A percentile compares a stretch with the other conserved stretches of the same genome.
These are phyloP conservation scores for Chytriomyces sp. DNA, from an alignment of 192 early-diverging fungal species.

Conservation along the genomic window DNA sequence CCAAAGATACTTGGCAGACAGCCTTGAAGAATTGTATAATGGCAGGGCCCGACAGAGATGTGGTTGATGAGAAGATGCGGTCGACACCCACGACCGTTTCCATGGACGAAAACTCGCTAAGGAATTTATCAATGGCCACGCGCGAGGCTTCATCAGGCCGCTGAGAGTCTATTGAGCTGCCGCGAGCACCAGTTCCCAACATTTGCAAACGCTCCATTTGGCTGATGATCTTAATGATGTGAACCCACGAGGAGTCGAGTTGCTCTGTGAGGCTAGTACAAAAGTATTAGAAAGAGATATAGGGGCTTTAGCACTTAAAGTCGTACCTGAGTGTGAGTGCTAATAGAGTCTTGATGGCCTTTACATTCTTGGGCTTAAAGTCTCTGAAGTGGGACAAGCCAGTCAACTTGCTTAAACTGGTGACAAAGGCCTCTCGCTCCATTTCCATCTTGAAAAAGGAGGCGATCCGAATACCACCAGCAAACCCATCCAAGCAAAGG, in stretches of 20 bases:
- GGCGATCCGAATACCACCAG: slow-evolving; percentile 76
- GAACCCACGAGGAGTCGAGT: slow-evolving; percentile 71
- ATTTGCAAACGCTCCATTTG: slow-evolving; percentile 88
- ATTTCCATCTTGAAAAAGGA: slow-evolving; percentile 86
- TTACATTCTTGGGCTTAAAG: slow-evolving; percentile 89
- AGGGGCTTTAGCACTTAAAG: background rate
- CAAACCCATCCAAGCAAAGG: slow-evolving; percentile 79
- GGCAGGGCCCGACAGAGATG: slow-evolving; percentile 75
- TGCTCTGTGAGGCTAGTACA: slow-evolving; percentile 46
- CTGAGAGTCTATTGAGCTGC: slow-evolving; percentile 20
- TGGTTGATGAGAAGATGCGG: slow-evolving; percentile 79
- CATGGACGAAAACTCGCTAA: slow-evolving; percentile 60
- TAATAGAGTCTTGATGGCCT: slow-evolving; percentile 84
- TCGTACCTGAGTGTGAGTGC: slow-evolving; percentile 62
- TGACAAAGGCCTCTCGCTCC: slow-evolving; percentile 89
- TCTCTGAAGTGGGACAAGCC: slow-evolving; percentile 80
- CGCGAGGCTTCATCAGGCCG: slow-evolving; percentile 10
- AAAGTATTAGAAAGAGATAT: background rate
- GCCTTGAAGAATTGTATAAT: slow-evolving; percentile 90
- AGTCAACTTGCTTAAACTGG: slow-evolving; percentile 86
- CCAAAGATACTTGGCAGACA: slow-evolving; percentile 81
- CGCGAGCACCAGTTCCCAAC: slow-evolving; percentile 49
- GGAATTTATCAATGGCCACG: slow-evolving; percentile 46
- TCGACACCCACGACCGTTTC: slow-evolving; percentile 79
- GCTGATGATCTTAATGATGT: slow-evolving; percentile 80